Base-by-base conservation (phyloP, 1,284 basidiomycete species). In the Calocybe gambosa region DNA sequence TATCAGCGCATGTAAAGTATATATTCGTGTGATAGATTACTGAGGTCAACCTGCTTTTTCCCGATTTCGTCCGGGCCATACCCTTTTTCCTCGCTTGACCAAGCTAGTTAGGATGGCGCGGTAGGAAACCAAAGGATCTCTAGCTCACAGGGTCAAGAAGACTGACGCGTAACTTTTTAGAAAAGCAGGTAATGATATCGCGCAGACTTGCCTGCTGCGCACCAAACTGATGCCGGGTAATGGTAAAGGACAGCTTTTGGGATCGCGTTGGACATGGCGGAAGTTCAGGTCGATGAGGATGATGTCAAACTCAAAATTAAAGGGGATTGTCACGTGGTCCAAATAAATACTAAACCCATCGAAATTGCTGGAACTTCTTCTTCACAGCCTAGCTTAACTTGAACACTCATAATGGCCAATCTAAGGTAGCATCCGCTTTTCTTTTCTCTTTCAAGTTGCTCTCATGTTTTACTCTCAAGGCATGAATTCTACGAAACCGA, bases 401-500 rank as follows among this genome's bases (percentile, higher is more conserved):
- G 28, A 4, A 34, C 31, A 15, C 8, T 15, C 25, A 35, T 21
- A 21, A 74, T 73, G 74, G 50, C 69, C 45, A 58, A 68, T 36
- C 59, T 68, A 35, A 73, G 77, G 78, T 76, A 49, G 21, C 23
- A 29, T 23, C n/a, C 18, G 26, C 6, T 23, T n/a, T 8, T n/a
- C 16, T n/a, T 5, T 15, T 34, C 20, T 19, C 8, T 16, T 18
- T 34, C 29, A 7, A 23, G 7, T 23, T 33, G 35, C 21, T 18
- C 21, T 23, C 38, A 16, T 9, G 29, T 35, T 31, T 3, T 45
- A 37, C 10, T 44, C 29, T 23, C 8, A 39, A 92, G 90, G 63
- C 80, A 93, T 68, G 89, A 92, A 63, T 93, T 87, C 65, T 93
- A 93, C 65, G 90, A 93, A 66, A 85, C 82, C 1, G 85, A 90